Evolutionary conservation across 305 asterid genomes (phyloP).

Genomic region (Rubia balearica): DNA sequence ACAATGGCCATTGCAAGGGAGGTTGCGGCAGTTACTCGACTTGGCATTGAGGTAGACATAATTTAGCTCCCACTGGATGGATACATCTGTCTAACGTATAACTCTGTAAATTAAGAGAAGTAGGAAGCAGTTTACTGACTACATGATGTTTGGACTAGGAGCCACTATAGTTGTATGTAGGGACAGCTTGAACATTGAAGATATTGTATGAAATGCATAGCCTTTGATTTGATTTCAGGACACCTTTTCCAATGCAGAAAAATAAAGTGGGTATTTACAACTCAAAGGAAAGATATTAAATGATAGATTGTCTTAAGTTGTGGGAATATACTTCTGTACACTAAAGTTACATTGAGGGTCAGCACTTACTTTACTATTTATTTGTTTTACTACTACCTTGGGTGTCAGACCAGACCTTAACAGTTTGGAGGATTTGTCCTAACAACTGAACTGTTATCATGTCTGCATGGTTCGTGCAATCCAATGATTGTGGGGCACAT

Average conservation of each 20-base stretch:
- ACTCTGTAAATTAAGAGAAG: not conserved
- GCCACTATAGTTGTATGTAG: not conserved
- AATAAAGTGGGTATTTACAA: not conserved
- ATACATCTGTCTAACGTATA: not conserved
- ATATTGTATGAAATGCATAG: not conserved
- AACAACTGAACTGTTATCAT: not conserved
- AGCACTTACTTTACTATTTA: not conserved
- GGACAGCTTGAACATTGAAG: not conserved
- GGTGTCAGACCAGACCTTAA: not conserved
- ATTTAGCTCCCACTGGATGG: not conserved
- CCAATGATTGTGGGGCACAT: not conserved
- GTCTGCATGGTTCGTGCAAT: not conserved
- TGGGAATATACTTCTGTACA: not conserved
- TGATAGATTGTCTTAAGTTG: not conserved
- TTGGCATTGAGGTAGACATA: constrained; percentile 72
- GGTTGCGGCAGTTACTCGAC: constrained; percentile 88
- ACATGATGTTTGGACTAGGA: not conserved
- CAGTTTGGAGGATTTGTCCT: not conserved
- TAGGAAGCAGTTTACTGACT: not conserved
- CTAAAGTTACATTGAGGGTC: not conserved
- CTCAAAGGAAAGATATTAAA: not conserved
- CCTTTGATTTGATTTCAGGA: too few species aligned
- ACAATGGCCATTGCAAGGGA: constrained; percentile 97
- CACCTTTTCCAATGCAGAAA: not conserved
- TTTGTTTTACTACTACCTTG: not conserved